Base-by-base conservation (phyloP, 441 rosid species). In the Croton laevigatus region DNA sequence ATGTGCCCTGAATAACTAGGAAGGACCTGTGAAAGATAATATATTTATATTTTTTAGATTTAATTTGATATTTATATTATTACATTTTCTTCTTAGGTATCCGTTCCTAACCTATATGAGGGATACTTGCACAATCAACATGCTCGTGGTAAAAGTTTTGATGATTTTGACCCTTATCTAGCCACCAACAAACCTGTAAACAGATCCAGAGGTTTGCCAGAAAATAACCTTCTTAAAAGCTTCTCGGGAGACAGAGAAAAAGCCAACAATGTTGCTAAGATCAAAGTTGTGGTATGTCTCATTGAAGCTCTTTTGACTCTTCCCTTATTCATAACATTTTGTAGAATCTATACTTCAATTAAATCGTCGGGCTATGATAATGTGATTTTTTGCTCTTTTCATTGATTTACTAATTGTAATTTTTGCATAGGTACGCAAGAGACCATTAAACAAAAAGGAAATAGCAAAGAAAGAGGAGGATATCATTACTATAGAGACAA, bases 381-480 rank as follows among this genome's bases (percentile, higher is more conserved):
- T 22, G 61, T 27, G 19, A 16, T 0, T 1, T 38, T 37, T 68
- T 48, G 16, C 37, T 3, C 49, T 53, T 68, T 20, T 45, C 16
- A 66, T 42, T 55, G 51, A 64, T 61, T 51, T 53, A 16, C 20
- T 23, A 36, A 4, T 53, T 19, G 40, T 13, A 10, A 51, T 27
- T 27, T 20, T 64, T 45, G 23, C 32, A 27, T 81, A 90, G 97
- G 98, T 93, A 62, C 89, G 97, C 69, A 93, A 90, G 83, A 82
- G 95, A 71, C 95, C 97, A 7, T 75, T 93, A 60, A 90, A 90
- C 79, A 90, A 82, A 78, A 93, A 90, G 78, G 98, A 93, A 81
- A 73, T 83, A 53, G 76, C 87, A 49, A 90, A 83, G 82, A 90
- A 89, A 75, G 98, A 93, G 75, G 92, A 91, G 53, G 98, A 91